Conservation (phyloP, 78 protist genomes). For the Dictyostelium firmibasis region DNA sequence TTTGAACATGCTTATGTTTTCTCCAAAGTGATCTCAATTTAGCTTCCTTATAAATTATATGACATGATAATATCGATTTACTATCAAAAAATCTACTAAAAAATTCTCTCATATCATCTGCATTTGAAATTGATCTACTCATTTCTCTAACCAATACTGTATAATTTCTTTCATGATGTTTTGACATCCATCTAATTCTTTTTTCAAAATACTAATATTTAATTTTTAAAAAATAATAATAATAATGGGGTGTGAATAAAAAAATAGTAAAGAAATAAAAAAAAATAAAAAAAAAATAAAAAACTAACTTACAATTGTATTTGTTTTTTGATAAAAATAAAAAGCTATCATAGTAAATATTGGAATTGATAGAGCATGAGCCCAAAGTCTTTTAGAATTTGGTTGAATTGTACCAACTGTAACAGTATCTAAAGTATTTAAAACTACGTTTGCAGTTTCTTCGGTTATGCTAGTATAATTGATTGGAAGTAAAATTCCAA, state of each 20-base stretch:
- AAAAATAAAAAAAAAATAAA: not conserved
- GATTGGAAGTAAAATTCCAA: constrained; percentile 54
- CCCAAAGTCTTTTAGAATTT: constrained; percentile 52
- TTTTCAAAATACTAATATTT: constrained; percentile 55
- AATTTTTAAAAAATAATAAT: too few species aligned
- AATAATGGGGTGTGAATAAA: not conserved
- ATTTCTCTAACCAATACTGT: constrained; percentile 65
- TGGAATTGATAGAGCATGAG: constrained; percentile 63
- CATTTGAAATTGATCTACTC: constrained; percentile 27
- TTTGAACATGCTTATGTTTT: constrained; percentile 6
- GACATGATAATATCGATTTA: constrained; percentile 41
- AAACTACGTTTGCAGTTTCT: not conserved
- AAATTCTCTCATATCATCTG: constrained; percentile 22
- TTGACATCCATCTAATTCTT: constrained; percentile 79
- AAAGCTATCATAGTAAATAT: constrained; percentile 29
- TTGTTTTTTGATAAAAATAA: constrained; percentile 21
- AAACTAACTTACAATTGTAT: constrained; percentile 16
- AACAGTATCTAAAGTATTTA: constrained; percentile 48
- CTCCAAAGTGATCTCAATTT: constrained; percentile 39
- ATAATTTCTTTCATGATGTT: constrained; percentile 63
- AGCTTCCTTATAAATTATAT: constrained; percentile 39
- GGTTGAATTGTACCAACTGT: constrained; percentile 40
- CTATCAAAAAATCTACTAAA: constrained; percentile 15
- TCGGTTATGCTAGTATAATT: constrained; percentile 28
- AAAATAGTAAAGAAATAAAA: not conserved